Percentiles rank a stretch among this genome's conserved stretches.
Evolutionary conservation across 148 eudicot genomes (phyloP).

Genomic region (Rhododendron mucronatum): DNA sequence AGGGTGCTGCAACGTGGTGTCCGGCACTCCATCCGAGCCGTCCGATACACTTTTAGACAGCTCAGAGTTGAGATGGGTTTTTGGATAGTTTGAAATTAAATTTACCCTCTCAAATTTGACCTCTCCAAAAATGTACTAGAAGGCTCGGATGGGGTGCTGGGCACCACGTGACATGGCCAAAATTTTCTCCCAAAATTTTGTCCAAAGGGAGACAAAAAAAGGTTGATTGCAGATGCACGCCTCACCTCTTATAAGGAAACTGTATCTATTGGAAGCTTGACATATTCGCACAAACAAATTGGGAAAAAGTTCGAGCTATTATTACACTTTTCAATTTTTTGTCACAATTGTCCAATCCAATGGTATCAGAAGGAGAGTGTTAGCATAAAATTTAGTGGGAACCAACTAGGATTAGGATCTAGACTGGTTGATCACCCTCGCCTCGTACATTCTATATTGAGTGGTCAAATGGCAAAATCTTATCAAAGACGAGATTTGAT

Average conservation of each 20-base stretch:
- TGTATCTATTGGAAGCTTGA: not conserved
- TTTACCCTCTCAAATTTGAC: too few species aligned
- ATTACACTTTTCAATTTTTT: not conserved
- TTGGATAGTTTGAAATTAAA: too few species aligned
- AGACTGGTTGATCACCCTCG: not conserved
- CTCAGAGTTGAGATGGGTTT: too few species aligned
- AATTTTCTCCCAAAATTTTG: too few species aligned
- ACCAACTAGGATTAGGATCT: not conserved
- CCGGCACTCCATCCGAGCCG: too few species aligned
- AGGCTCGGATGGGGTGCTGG: too few species aligned
- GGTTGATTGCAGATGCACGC: not conserved
- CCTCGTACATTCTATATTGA: not conserved
- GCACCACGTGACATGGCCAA: too few species aligned
- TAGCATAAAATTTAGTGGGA: not conserved
- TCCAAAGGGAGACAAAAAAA: not conserved
- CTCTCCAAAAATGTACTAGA: too few species aligned
- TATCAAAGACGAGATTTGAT: too few species aligned
- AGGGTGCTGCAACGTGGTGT: too few species aligned
- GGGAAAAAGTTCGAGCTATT: not conserved
- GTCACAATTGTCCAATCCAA: not conserved
- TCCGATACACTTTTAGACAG: too few species aligned
- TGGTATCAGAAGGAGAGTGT: not conserved
- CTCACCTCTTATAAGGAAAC: not conserved
- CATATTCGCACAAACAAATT: not conserved
- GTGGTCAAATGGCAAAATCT: not conserved